A percentile compares a stretch with the other conserved stretches of the same genome.
Conservation (phyloP, 805 yeast species). For the Jamesozyma gamospora region DNA sequence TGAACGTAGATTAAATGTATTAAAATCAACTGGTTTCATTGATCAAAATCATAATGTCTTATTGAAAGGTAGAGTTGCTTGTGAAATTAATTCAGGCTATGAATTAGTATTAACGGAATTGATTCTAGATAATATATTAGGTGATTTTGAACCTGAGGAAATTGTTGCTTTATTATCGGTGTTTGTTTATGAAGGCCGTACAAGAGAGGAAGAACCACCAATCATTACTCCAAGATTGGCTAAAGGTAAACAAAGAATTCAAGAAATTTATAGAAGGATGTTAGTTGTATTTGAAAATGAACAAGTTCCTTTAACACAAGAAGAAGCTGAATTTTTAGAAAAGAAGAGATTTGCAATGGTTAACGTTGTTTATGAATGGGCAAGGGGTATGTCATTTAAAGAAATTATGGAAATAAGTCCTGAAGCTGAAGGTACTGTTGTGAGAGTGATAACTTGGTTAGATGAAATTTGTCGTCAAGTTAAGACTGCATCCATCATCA, state of each 20-base stretch:
- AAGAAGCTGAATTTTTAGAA: conserved; percentile 77
- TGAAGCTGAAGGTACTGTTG: conserved; percentile 94
- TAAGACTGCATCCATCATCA: conserved; percentile 83
- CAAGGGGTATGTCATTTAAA: conserved; percentile 82
- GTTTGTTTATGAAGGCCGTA: conserved; percentile 81
- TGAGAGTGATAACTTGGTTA: conserved; percentile 83
- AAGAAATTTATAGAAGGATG: conserved; percentile 57
- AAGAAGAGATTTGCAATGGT: conserved; percentile 80
- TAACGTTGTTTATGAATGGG: conserved; percentile 97
- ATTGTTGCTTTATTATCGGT: conserved; percentile 90
- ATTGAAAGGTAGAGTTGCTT: conserved; percentile 86
- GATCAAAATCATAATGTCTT: conserved; percentile 59
- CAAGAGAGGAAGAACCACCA: conserved; percentile 51
- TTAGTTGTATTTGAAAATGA: conserved; percentile 51
- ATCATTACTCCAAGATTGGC: conserved; percentile 70
- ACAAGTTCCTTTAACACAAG: conserved; percentile 69
- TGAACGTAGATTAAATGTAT: conserved; percentile 74
- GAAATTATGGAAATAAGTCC: conserved; percentile 83
- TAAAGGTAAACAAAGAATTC: conserved; percentile 55
- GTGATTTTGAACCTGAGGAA: conserved; percentile 90
- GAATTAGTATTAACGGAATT: conserved; percentile 84
- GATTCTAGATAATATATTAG: conserved; percentile 81
- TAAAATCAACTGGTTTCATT: conserved; percentile 69
- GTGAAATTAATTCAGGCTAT: conserved; percentile 87
- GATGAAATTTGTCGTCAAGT: conserved; percentile 96